Conservation (phyloP, 208 protist species). For the Crithidia bombi region DNA sequence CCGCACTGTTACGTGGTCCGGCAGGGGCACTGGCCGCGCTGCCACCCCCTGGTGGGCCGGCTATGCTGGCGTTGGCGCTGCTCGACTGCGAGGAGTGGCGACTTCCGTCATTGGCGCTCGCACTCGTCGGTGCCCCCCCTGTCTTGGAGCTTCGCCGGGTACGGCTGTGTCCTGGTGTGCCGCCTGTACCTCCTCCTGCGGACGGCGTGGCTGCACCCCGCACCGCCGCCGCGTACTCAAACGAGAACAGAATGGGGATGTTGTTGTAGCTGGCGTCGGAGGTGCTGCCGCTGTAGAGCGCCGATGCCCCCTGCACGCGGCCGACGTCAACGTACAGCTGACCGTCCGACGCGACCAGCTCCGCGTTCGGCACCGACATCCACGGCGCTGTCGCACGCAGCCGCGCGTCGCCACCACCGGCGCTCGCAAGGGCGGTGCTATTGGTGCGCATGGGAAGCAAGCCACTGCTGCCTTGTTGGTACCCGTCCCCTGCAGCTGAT, state of each 20-base stretch:
- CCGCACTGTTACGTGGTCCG: neutral
- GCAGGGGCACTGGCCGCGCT: neutral
- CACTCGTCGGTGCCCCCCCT: too few species aligned
- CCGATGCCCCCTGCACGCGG: conserved; percentile 1
- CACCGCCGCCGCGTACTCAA: conserved; percentile 4
- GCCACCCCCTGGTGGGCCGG: neutral
- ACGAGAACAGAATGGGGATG: conserved; percentile 9
- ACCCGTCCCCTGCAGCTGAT: neutral
- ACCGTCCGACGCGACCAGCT: conserved; percentile 22
- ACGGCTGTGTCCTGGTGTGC: neutral
- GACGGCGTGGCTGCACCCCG: neutral
- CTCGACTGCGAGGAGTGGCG: conserved; percentile 16
- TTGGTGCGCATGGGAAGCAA: neutral
- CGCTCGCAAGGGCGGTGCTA: neutral
- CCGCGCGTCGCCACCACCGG: neutral
- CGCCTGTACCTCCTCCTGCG: neutral
- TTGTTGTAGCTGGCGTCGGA: neutral
- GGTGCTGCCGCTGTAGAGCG: neutral
- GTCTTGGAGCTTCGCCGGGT: neutral
- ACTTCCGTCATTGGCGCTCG: neutral
- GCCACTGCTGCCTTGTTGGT: neutral
- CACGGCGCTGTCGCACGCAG: conserved; percentile 17
- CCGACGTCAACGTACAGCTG: conserved; percentile 31
- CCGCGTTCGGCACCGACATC: conserved; percentile 26
- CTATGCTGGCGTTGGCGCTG: conserved; percentile 26